These are phyloP conservation scores for Bruguiera parviflora DNA, from an alignment of 345 rosid genomes.

Conservation along the genomic window DNA sequence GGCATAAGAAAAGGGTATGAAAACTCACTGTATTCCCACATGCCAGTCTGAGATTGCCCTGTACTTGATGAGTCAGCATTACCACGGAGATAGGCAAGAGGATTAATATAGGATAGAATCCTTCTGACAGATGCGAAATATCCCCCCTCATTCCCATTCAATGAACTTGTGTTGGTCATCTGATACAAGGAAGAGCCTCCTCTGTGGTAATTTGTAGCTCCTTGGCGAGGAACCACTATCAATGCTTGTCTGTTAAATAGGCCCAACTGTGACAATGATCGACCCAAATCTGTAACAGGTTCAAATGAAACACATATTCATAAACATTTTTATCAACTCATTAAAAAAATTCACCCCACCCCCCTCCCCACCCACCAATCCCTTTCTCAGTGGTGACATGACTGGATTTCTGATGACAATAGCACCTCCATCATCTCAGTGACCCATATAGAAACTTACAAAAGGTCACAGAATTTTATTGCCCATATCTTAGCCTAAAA, in stretches of 20 bases:
- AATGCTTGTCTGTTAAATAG: constrained; percentile 80
- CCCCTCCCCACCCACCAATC: too few relatives aligned
- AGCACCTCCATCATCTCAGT: too few relatives aligned
- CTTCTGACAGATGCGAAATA: constrained; percentile 55
- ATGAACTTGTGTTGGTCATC: constrained; percentile 26
- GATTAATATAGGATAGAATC: constrained; percentile 62
- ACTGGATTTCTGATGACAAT: too few relatives aligned
- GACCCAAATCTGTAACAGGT: constrained; percentile 57
- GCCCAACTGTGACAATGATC: constrained; percentile 64
- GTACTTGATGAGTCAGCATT: constrained; percentile 41
- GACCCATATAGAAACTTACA: too few relatives aligned
- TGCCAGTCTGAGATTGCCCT: constrained; percentile 41
- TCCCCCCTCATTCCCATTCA: constrained; percentile 47
- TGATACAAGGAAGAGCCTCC: constrained; percentile 34
- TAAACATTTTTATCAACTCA: background rate
- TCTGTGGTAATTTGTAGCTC: constrained; percentile 33
- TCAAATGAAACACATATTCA: background rate
- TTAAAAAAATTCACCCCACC: too few relatives aligned
- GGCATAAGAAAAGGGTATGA: background rate
- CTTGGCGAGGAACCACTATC: constrained; percentile 61
- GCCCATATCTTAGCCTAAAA: too few relatives aligned
- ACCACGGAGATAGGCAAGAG: constrained; percentile 69
- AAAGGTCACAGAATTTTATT: too few relatives aligned
- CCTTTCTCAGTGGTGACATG: too few relatives aligned
- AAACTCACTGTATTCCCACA: constrained; percentile 46